Percentiles rank a stretch among this genome's conserved stretches.
phyloP scores from a whole-genome alignment of 345 rosid genomes.

The Acer negundo region DNA sequence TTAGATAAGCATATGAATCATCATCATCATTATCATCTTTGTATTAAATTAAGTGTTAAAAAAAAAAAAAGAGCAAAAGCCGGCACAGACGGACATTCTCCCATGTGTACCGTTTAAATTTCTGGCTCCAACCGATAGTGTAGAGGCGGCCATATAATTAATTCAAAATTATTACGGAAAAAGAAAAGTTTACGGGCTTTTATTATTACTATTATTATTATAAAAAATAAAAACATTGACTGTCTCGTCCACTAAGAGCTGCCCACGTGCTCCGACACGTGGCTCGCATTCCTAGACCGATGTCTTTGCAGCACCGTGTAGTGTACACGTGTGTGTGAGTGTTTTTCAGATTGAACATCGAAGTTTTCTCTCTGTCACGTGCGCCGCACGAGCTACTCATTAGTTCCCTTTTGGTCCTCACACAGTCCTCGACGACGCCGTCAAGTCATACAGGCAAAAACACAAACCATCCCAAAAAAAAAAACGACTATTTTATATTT shows the following conservation, averaged over 20 bases:
- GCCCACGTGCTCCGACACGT: slow-evolving; percentile 61
- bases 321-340: slow-evolving; percentile 32
- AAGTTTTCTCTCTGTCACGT: slow-evolving; percentile 27
- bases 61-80: slow-evolving; percentile 37
- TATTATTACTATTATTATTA: not conserved
- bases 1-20: slow-evolving; percentile 21
- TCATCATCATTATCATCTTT: slow-evolving; percentile 22
- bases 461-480: slow-evolving; percentile 10
- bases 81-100: slow-evolving; percentile 52
- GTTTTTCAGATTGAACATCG: slow-evolving; percentile 21
- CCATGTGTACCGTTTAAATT: slow-evolving; percentile 35
- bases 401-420: not conserved
- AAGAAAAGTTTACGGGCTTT: not conserved
- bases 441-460: slow-evolving; percentile 26
- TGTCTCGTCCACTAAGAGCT: slow-evolving; percentile 23
- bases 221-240: not conserved
- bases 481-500: not conserved
- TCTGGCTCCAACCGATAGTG: not conserved
- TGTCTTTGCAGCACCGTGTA: slow-evolving; percentile 41
- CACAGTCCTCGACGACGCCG: slow-evolving; percentile 33
- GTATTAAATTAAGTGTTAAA: slow-evolving; percentile 17
- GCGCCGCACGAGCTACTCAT: slow-evolving; percentile 33
- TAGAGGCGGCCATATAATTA: slow-evolving; percentile 23
- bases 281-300: slow-evolving; percentile 36
- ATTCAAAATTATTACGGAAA: not conserved